Conservation (phyloP, 2,329 filamentous ascomycete species). For the Colletotrichum musicola region DNA sequence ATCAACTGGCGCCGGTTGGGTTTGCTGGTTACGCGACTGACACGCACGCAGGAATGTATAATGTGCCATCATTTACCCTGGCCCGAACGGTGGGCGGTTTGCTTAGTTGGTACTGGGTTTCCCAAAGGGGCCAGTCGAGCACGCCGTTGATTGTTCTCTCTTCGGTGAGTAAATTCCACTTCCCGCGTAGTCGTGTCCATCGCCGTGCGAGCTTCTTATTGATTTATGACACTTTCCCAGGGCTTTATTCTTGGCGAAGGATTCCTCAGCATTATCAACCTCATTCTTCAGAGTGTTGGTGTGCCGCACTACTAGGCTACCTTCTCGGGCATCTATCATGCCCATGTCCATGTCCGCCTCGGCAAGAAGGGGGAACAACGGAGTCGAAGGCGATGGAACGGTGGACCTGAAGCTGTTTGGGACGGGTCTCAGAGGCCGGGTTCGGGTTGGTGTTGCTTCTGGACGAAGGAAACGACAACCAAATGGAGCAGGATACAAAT, state of each 20-base stretch:
- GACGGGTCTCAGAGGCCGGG: too few relatives aligned
- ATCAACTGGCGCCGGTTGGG: not conserved
- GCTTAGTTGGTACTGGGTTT: conserved; percentile 81
- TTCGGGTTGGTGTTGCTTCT: too few relatives aligned
- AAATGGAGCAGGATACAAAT: too few relatives aligned
- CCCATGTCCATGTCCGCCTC: too few relatives aligned
- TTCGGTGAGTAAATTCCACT: conserved; percentile 59
- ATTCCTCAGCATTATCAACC: conserved; percentile 89
- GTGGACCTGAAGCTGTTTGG: too few relatives aligned
- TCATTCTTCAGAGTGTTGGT: conserved; percentile 80
- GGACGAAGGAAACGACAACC: too few relatives aligned
- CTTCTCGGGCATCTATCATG: not conserved
- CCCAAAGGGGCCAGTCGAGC: conserved; percentile 62
- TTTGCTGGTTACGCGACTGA: not conserved
- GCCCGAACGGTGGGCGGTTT: conserved; percentile 86
- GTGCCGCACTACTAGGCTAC: conserved; percentile 72
- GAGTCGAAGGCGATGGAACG: too few relatives aligned
- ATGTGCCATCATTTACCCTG: conserved; percentile 94
- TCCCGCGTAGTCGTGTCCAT: not conserved
- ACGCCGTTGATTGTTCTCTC: conserved; percentile 92
- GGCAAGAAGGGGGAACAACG: too few relatives aligned
- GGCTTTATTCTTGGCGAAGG: conserved; percentile 95
- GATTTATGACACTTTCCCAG: conserved; percentile 48
- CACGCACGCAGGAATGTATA: conserved; percentile 83
- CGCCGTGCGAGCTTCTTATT: not conserved